phyloP scores from a whole-genome alignment of 2,329 filamentous ascomycete genomes.

The Neurospora sp. region DNA sequence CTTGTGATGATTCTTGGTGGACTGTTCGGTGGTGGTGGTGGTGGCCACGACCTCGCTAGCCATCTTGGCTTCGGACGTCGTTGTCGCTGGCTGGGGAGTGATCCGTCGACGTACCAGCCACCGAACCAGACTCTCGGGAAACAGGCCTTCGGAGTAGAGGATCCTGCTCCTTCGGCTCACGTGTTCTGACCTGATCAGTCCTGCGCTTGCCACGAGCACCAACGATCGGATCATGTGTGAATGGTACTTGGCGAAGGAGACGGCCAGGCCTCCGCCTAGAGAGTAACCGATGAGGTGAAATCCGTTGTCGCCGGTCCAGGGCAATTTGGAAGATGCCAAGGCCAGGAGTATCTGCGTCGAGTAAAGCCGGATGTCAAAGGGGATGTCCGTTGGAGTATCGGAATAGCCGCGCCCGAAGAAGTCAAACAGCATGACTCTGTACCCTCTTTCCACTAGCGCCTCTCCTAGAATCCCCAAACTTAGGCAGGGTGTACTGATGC shows the following conservation, averaged over 20 bases:
- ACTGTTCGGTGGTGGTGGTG: slow-evolving; percentile 1
- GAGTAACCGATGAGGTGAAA: slow-evolving; percentile 74
- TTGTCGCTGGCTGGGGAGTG: slow-evolving; percentile 28
- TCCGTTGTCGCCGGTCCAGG: slow-evolving; percentile 42
- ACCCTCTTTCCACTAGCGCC: slow-evolving; percentile 49
- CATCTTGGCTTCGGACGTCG: slow-evolving; percentile 25
- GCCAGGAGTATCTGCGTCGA: slow-evolving; percentile 54
- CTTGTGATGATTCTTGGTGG: slow-evolving; percentile 16
- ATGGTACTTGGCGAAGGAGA: slow-evolving; percentile 60
- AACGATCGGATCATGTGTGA: slow-evolving; percentile 53
- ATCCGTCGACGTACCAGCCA: slow-evolving; percentile 41
- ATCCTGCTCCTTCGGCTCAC: slow-evolving; percentile 51
- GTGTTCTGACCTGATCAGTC: slow-evolving; percentile 54
- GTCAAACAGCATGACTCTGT: slow-evolving; percentile 71
- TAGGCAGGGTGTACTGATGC: slow-evolving; percentile 69
- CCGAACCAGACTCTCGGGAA: slow-evolving; percentile 50
- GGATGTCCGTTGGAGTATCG: slow-evolving; percentile 50
- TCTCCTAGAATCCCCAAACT: slow-evolving; percentile 57
- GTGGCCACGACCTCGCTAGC: slow-evolving; percentile 28
- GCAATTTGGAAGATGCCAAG: slow-evolving; percentile 50
- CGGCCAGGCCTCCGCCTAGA: slow-evolving; percentile 64
- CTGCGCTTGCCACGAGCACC: slow-evolving; percentile 57
- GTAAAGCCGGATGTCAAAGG: slow-evolving; percentile 55
- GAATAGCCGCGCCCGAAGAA: slow-evolving; percentile 71
- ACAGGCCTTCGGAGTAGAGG: slow-evolving; percentile 48